Evolutionary conservation across 2,329 filamentous ascomycete species (phyloP).

Genomic region (Colletotrichum brevisporum): DNA sequence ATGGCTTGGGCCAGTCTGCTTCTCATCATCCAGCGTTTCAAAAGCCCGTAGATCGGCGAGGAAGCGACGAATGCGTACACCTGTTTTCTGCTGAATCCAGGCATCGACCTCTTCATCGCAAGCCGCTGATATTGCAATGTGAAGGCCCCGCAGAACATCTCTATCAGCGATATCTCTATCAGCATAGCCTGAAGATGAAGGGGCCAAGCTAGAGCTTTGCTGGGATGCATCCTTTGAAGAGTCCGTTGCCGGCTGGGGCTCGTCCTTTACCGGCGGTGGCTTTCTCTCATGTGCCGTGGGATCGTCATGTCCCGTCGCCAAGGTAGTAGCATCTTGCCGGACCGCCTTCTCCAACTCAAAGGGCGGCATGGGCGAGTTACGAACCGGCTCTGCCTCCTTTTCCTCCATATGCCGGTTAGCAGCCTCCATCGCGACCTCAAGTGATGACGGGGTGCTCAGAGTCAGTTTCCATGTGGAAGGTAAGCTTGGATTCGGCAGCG

Average conservation of each 20-base stretch:
- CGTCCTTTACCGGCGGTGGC: not conserved
- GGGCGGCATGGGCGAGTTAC: not conserved
- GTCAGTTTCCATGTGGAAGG: slow-evolving; percentile 49
- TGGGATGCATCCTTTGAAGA: slow-evolving; percentile 19
- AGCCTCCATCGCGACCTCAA: slow-evolving; percentile 49
- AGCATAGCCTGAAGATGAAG: slow-evolving; percentile 46
- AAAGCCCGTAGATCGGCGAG: slow-evolving; percentile 68
- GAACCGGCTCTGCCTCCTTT: slow-evolving; percentile 39
- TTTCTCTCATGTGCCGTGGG: not conserved
- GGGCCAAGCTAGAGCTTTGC: slow-evolving; percentile 24
- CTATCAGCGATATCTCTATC: slow-evolving; percentile 60
- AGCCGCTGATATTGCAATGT: slow-evolving; percentile 69
- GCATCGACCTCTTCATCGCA: slow-evolving; percentile 68
- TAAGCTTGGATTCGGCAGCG: slow-evolving; percentile 42
- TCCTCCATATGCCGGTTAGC: slow-evolving; percentile 47
- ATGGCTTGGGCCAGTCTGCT: slow-evolving; percentile 44
- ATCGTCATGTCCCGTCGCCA: no score
- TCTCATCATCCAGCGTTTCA: slow-evolving; percentile 58
- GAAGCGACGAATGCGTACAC: slow-evolving; percentile 67
- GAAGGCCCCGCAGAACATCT: slow-evolving; percentile 68
- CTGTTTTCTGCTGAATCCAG: slow-evolving; percentile 66
- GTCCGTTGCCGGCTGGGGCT: not conserved
- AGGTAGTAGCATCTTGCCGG: no score
- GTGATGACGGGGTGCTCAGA: slow-evolving; percentile 47
- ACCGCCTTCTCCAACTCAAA: no score